Evolutionary conservation across 2,329 filamentous ascomycete species (phyloP), one percentile per base, ranked within the genome.

Genomic region (Hymenoscyphus salicellus): DNA sequence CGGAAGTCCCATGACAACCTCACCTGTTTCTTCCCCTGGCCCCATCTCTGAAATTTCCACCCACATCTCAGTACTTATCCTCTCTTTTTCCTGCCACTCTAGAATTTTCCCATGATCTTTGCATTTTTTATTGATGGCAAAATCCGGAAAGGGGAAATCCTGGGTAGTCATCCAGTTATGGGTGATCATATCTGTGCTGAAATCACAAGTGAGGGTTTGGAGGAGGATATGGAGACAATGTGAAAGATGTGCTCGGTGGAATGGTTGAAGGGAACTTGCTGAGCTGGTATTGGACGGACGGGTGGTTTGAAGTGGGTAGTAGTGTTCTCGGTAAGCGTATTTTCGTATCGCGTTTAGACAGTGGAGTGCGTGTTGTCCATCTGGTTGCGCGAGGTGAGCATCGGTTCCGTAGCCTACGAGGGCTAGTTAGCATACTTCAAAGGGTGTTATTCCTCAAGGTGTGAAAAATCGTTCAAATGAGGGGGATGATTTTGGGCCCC

Each of bases 101-200:
- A 66, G 16, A 8, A 69, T 23, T 14, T 46, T 30, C 14, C 73
- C 72, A 49, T 73, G 74, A 61, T 77, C 70, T 1, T 71, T 65
- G 63, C 76, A 78, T 57, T 73, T 71, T 26, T 75, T 71, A 46
- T 74, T 71, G 17, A 76, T 70, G 52, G 66, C 71, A 57, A 77
- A 76, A 41, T 78, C 73, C 0, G 75, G 73, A 56, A 74, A 77
- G 1, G 75, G 74, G 30, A 67, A 63, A 10, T 69, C 60, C 64
- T 73, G 71, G 4, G 68, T 73, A 33, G 76, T 72, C 16, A 72
- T 66, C 76, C 76, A 77, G 32, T 73, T 73, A 49, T 73, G 68
- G 0, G 75, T 77, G 36, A 76, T 72, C 49, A 76, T 65, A 59
- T 76, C 75, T 0, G 73, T 66, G 58, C 73, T 74, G 1, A 71